Percentiles rank a stretch among this genome's conserved stretches.
Conservation (phyloP, 495 filamentous ascomycete genomes). For the Xeromyces bisporus region DNA sequence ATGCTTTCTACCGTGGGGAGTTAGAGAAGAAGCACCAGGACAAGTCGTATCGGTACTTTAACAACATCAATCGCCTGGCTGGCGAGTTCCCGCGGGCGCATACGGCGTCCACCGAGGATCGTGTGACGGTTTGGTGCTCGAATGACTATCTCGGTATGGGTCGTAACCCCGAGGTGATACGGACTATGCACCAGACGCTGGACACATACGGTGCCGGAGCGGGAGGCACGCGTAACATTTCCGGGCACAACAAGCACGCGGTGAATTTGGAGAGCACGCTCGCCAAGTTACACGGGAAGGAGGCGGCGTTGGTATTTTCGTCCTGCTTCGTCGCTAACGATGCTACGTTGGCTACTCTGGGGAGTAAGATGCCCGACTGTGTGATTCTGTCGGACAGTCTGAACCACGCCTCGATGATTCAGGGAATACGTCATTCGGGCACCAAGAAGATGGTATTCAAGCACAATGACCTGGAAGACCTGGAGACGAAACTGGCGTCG, state of each 20-base stretch:
- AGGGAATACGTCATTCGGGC: slow-evolving; percentile 92
- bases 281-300: slow-evolving; percentile 82
- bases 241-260: slow-evolving; percentile 91
- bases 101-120: slow-evolving; percentile 65
- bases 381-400: slow-evolving; percentile 89
- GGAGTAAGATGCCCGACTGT: slow-evolving; percentile 89
- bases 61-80: slow-evolving; percentile 97
- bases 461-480: slow-evolving; percentile 82
- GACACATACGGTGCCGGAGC: slow-evolving; percentile 92
- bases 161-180: slow-evolving; percentile 69
- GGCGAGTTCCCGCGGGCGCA: slow-evolving; percentile 93
- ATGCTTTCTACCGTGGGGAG: slow-evolving; percentile 73
- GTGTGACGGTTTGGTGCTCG: slow-evolving; percentile 97
- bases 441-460: slow-evolving; percentile 97
- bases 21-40: slow-evolving; percentile 98
- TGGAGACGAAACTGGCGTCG: slow-evolving; percentile 79
- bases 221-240: slow-evolving; percentile 93
- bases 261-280: slow-evolving; percentile 68
- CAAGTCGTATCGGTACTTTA: slow-evolving; percentile 99
- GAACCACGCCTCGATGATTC: slow-evolving; percentile 98
- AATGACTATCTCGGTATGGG: slow-evolving; percentile 99
- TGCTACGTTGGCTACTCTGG: slow-evolving; percentile 87
- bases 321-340: slow-evolving; percentile 98
- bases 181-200: slow-evolving; percentile 84
- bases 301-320: slow-evolving; percentile 81